Evolutionary conservation across 129 eudicot species (phyloP), one percentile per base, ranked within the genome.

Genomic region (Chrysanthemum seticuspe): DNA sequence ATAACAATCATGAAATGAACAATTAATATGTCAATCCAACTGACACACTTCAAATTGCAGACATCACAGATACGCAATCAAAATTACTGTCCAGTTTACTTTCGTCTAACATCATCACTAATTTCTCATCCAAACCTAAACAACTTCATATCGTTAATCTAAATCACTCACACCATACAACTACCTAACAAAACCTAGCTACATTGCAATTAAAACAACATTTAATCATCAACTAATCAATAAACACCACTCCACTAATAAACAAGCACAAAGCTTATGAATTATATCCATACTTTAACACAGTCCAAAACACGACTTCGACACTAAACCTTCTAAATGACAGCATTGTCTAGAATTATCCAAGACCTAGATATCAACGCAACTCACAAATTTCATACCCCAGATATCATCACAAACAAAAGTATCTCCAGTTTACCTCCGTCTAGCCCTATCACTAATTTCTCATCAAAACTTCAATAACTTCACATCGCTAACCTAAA

Each of bases 41-140:
- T 57, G 1, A 14, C 18, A 53, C 8, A 14, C 58, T 53, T 10
- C 47, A 57, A 57, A 57, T 21, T 7, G 62, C 62, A 18, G 23
- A 18, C 25, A 57, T 57, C 10, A n/a, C 13, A 61, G 3, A n/a
- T 23, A 57, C 23, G 5, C 52, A 65, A 65, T 65, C 53, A n/a
- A 4, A 16, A 16, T 23, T 66, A 47, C 54, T 15, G 11, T 23
- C 14, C 10, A 29, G 44, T 51, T 25, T 19, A 51, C 3, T 51
- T 68, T 70, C 16, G 10, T 62, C 62, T 10, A 9, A 0, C 12
- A 36, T 15, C 52, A 5, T 70, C 36, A 40, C 64, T 70, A 70
- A 53, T 9, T 68, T 68, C 50, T 23, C 21, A 72, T 70, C 63
- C 5, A 53, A 53, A 66, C 70, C 54, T 65, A 15, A 51, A 44